A percentile compares a stretch with the other conserved stretches of the same genome.
Evolutionary conservation across 2,329 filamentous ascomycete genomes (phyloP).

Genomic region (Rosellinia necatrix): DNA sequence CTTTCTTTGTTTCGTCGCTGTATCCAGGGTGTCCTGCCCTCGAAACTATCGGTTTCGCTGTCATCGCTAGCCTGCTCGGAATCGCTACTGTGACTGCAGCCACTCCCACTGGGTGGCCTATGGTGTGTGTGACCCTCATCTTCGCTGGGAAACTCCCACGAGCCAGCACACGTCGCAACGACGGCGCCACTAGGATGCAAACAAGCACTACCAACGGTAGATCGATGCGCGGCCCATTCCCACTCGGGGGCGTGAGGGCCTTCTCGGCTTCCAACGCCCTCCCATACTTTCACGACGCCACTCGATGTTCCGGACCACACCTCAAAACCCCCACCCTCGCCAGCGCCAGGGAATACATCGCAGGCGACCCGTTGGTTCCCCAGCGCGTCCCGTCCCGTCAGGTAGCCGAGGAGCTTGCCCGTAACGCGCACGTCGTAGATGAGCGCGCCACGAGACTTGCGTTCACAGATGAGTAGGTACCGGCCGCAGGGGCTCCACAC

Average conservation of each 20-base stretch:
- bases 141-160: slow-evolving; percentile 48
- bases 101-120: background rate
- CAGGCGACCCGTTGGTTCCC: slow-evolving; percentile 62
- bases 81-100: background rate
- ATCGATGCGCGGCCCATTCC: slow-evolving; percentile 50
- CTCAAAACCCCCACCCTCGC: slow-evolving; percentile 54
- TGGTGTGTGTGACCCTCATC: slow-evolving; percentile 14
- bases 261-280: slow-evolving; percentile 54
- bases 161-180: slow-evolving; percentile 60
- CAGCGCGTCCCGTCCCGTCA: slow-evolving; percentile 54
- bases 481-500: slow-evolving; percentile 67
- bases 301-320: slow-evolving; percentile 64
- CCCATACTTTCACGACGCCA: slow-evolving; percentile 63
- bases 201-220: slow-evolving; percentile 54
- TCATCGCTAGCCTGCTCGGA: slow-evolving; percentile 3
- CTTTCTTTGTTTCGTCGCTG: slow-evolving; percentile 45
- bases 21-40: slow-evolving; percentile 32
- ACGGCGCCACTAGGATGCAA: slow-evolving; percentile 61
- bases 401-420: slow-evolving; percentile 58
- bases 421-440: slow-evolving; percentile 68
- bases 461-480: slow-evolving; percentile 66
- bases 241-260: slow-evolving; percentile 53
- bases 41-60: slow-evolving; percentile 14
- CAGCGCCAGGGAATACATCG: slow-evolving; percentile 55
- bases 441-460: slow-evolving; percentile 58